Conservation (phyloP, 306 rosid species). For the Glycine soja region DNA sequence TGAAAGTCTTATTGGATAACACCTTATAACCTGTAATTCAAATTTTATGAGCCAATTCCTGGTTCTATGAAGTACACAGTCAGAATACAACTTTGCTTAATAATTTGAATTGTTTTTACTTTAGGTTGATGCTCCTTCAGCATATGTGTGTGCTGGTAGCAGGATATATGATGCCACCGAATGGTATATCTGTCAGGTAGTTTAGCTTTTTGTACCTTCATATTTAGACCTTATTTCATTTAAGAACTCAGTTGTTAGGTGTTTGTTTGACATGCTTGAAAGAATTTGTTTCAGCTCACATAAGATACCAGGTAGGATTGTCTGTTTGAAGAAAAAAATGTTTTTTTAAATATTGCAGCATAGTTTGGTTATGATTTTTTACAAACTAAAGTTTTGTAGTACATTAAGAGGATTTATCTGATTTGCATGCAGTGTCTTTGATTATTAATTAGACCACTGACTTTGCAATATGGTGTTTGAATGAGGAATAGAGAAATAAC, state of each 20-base stretch:
- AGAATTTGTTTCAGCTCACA: conserved; percentile 33
- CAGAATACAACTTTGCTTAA: conserved; percentile 37
- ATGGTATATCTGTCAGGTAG: conserved; percentile 99
- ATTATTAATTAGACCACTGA: conserved; percentile 5
- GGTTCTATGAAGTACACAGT: not conserved
- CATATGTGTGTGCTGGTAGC: conserved; percentile 94
- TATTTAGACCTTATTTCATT: conserved; percentile 1
- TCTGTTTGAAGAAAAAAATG: not conserved
- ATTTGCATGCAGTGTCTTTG: conserved; percentile 14
- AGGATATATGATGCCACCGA: conserved; percentile 86
- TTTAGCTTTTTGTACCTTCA: not conserved
- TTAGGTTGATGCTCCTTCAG: conserved; percentile 83
- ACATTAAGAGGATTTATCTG: conserved; percentile 17
- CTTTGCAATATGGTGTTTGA: not conserved
- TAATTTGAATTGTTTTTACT: conserved; percentile 38
- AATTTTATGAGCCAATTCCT: conserved; percentile 32
- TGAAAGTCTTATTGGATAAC: conserved; percentile 21
- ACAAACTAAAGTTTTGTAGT: no score
- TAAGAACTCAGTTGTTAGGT: not conserved
- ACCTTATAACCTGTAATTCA: conserved; percentile 18
- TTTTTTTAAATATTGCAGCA: no score
- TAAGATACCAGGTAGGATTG: conserved; percentile 4
- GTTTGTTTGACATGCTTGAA: conserved; percentile 29
- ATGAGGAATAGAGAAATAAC: not conserved
- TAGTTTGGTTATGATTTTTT: not conserved